These are phyloP conservation scores for Jamesozyma hellenica DNA, from an alignment of 805 yeast genomes.

Conservation along the genomic window DNA sequence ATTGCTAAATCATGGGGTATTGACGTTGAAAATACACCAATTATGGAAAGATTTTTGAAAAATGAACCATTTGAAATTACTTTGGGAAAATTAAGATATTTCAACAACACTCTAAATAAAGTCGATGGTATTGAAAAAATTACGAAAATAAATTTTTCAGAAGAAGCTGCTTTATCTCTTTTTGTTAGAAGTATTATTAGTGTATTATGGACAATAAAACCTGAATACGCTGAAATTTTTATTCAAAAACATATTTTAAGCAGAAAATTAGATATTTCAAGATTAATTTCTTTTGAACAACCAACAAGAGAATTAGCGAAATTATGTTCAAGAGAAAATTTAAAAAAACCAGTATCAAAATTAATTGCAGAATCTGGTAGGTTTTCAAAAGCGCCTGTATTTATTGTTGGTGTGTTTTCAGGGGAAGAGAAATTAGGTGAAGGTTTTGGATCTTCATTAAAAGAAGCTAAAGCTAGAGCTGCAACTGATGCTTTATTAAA, in stretches of 20 bases:
- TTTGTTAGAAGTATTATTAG: conserved; percentile 79
- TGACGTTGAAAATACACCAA: conserved; percentile 56
- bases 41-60: conserved; percentile 55
- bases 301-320: conserved; percentile 79
- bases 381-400: conserved; percentile 70
- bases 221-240: conserved; percentile 55
- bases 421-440: conserved; percentile 82
- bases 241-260: conserved; percentile 67
- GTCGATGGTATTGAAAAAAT: conserved; percentile 44
- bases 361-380: conserved; percentile 92
- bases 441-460: conserved; percentile 83
- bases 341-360: conserved; percentile 68
- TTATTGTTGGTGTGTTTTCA: conserved; percentile 81
- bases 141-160: conserved; percentile 31
- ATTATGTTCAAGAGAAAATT: conserved; percentile 64
- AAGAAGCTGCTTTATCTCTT: conserved; percentile 39
- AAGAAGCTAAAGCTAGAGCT: conserved; percentile 87
- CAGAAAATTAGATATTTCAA: conserved; percentile 65
- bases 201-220: conserved; percentile 48
- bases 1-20: conserved; percentile 84
- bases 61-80: conserved; percentile 58
- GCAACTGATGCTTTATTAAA: conserved; percentile 83
- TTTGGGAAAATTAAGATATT: conserved; percentile 59
- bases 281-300: conserved; percentile 69
- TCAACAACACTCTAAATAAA: conserved; percentile 18